Conservation (phyloP, 768 basidiomycete species). For the Imleria badia region DNA sequence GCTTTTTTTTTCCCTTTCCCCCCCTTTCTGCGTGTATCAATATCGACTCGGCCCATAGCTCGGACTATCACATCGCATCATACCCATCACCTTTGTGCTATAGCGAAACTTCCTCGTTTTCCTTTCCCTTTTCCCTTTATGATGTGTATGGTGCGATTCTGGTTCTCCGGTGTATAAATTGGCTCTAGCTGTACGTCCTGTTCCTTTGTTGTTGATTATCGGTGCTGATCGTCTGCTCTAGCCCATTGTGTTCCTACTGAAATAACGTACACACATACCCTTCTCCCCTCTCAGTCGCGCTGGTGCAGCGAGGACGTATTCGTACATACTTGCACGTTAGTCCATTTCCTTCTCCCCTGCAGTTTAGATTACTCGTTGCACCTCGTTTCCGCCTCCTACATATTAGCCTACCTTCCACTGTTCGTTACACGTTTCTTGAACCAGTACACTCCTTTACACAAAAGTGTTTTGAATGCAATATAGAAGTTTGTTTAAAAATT, state of each 20-base stretch:
- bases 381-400: conserved; percentile 7
- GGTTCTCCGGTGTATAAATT: conserved; percentile 31
- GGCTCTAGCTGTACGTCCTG: conserved; percentile 27
- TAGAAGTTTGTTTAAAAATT: conserved; percentile 12
- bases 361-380: conserved; percentile 26
- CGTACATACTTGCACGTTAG: conserved; percentile 23
- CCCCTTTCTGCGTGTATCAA: conserved; percentile 29
- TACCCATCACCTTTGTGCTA: conserved; percentile 28
- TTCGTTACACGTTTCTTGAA: conserved; percentile 26
- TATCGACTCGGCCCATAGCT: conserved; percentile 30
- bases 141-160: conserved; percentile 35
- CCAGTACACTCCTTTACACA: conserved; percentile 27
- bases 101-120: conserved; percentile 11
- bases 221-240: conserved; percentile 13
- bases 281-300: not conserved
- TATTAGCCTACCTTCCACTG: conserved; percentile 23
- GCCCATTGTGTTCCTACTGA: conserved; percentile 28
- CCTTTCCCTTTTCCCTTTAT: not conserved
- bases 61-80: conserved; percentile 36
- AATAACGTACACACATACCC: conserved; percentile 32
- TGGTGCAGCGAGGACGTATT: conserved; percentile 21
- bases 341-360: conserved; percentile 4
- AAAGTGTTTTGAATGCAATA: conserved; percentile 24
- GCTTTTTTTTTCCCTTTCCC: not conserved
- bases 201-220: not conserved